Base-by-base conservation (phyloP, 2,329 filamentous ascomycete genomes). In the Rhynchosporium graminicola region DNA sequence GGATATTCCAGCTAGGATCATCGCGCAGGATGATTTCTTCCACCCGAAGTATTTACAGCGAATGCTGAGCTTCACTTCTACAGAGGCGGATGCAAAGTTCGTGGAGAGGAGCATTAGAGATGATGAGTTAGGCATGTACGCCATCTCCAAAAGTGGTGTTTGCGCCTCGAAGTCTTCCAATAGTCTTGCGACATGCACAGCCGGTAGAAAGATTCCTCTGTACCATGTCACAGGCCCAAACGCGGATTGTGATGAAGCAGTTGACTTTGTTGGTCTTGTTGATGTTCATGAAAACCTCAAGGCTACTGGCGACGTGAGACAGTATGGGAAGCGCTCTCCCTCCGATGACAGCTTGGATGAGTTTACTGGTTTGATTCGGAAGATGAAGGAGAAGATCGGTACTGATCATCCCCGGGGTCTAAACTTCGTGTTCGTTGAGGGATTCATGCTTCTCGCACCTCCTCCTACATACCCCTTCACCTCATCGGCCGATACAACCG, bases 1-100 rank as follows among this genome's bases (percentile, higher is more conserved):
- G 7, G 9, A 10, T 12, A 48, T 10, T 9, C n/a, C 33, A 33
- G 15, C 33, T 43, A 31, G 3, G 10, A 26, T 65, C 43, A 63
- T 72, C 33, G 59, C 61, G n/a, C 67, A 70, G 54, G 68, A 71
- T 60, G 47, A 46, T 36, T 72, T 68, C 63, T 68, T 71, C 54
- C 48, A 61, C 6, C 57, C 60, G 5, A 69, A 70, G 46, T 4
- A 31, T 2, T 3, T 58, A 2, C 63, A 62, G 12, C 63, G 62
- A 6, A 36, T 61, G 20, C 36, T 56, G 7, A 48, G 31, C 3
- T 68, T 69, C 20, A 20, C 43, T 2, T 56, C 51, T 13, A 42
- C 51, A 5, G 7, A 10, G 1, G n/a, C 50, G 0, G 69, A 71
- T 7, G 13, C 10, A 3, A 3, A 13, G 1, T 69, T 66, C 29